Evolutionary conservation across 352 stramenopile species (phyloP).

Genomic region (Phytopythium montanum): DNA sequence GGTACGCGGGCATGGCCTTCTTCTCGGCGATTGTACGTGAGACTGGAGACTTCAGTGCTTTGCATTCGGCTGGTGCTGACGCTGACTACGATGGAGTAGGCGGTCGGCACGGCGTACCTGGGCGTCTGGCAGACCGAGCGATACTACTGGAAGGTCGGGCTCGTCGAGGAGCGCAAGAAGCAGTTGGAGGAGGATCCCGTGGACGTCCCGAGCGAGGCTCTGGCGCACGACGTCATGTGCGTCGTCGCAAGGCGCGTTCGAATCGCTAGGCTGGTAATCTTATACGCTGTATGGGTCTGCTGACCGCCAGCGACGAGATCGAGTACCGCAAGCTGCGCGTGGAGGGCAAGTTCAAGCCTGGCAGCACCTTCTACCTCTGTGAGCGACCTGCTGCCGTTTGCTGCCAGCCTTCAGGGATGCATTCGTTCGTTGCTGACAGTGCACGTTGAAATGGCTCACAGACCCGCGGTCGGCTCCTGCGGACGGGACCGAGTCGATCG

Average conservation of each 20-base stretch:
- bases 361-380: constrained; percentile 84
- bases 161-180: constrained; percentile 82
- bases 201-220: constrained; percentile 58
- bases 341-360: constrained; percentile 60
- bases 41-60: neutral
- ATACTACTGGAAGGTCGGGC: constrained; percentile 88
- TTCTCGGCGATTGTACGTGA: constrained; percentile 74
- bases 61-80: neutral
- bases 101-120: constrained; percentile 67
- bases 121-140: constrained; percentile 84
- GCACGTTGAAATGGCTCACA: constrained; percentile 16
- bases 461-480: constrained; percentile 79
- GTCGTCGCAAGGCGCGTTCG: neutral
- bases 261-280: neutral
- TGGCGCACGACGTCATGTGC: constrained; percentile 53
- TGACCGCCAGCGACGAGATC: constrained; percentile 49
- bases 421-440: neutral
- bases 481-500: constrained; percentile 71
- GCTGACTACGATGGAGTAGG: constrained; percentile 16
- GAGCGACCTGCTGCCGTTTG: constrained; percentile 7
- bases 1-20: constrained; percentile 81
- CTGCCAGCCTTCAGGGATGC: neutral
- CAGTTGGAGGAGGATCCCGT: constrained; percentile 59
- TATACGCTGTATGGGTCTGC: neutral
- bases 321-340: constrained; percentile 76